Evolutionary conservation across 2,329 filamentous ascomycete genomes (phyloP).

Genomic region (Neophaeococcomyces aloes): DNA sequence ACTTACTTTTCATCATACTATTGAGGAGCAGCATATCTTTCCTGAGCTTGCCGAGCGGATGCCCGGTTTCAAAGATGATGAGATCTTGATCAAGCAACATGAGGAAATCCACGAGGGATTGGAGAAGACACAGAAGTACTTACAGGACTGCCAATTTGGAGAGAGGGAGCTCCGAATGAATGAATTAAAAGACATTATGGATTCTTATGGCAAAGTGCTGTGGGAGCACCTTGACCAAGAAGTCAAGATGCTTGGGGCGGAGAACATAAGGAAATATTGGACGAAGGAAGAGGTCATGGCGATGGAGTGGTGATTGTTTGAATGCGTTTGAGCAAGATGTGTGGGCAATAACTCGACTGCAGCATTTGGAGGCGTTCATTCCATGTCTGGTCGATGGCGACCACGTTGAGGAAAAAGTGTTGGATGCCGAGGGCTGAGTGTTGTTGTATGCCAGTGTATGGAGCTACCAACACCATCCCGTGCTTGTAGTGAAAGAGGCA

Average conservation of each 20-base stretch:
- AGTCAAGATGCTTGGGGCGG: conserved; percentile 64
- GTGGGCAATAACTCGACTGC: too few species aligned
- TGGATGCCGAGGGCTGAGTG: too few species aligned
- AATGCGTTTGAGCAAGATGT: too few species aligned
- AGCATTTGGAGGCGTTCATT: too few species aligned
- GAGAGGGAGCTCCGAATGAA: conserved; percentile 48
- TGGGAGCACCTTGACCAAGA: conserved; percentile 80
- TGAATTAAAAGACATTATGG: conserved; percentile 61
- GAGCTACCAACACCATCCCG: too few species aligned
- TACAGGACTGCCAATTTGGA: conserved; percentile 50
- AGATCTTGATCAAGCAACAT: conserved; percentile 59
- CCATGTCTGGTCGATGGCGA: too few species aligned
- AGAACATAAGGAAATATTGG: conserved; percentile 84
- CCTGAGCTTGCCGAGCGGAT: conserved; percentile 65
- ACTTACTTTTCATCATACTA: conserved; percentile 66
- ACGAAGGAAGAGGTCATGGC: conserved; percentile 60
- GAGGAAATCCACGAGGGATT: conserved; percentile 66
- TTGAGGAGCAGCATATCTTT: conserved; percentile 76
- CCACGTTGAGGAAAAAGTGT: too few species aligned
- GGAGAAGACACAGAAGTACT: conserved; percentile 55
- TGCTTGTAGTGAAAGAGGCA: too few species aligned
- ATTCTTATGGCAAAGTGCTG: conserved; percentile 65
- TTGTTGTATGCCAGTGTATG: too few species aligned
- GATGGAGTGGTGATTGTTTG: conserved; percentile 42
- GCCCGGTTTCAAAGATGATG: conserved; percentile 56